Evolutionary conservation across 1,284 basidiomycete genomes (phyloP).

Genomic region (Pyrrhoderma lamaoense): DNA sequence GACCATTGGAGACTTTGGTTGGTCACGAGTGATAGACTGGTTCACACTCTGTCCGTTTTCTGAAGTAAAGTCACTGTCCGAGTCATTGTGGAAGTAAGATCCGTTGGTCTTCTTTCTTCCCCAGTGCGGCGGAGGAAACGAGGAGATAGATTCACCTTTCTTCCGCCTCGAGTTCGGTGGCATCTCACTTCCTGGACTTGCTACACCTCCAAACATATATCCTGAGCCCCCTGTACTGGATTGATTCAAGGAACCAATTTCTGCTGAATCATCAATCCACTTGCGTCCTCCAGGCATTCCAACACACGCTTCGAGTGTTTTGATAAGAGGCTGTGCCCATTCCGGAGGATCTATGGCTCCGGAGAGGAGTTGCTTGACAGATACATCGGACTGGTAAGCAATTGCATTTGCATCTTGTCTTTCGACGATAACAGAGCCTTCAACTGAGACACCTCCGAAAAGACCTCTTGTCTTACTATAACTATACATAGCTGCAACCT

Average conservation of each 20-base stretch:
- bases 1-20: background rate
- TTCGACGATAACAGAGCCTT: slow-evolving; percentile 93
- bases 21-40: slow-evolving; percentile 15
- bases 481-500: slow-evolving; percentile 92
- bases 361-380: slow-evolving; percentile 72
- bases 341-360: slow-evolving; percentile 68
- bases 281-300: slow-evolving; percentile 57
- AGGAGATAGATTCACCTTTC: slow-evolving; percentile 34
- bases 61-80: slow-evolving; percentile 22
- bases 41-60: slow-evolving; percentile 25
- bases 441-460: slow-evolving; percentile 81
- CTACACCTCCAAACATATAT: slow-evolving; percentile 53
- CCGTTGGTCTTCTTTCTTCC: slow-evolving; percentile 40
- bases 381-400: slow-evolving; percentile 72
- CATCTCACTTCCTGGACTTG: slow-evolving; percentile 35
- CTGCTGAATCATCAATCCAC: slow-evolving; percentile 56
- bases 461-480: slow-evolving; percentile 94
- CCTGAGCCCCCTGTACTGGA: slow-evolving; percentile 25
- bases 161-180: slow-evolving; percentile 33
- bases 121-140: slow-evolving; percentile 56
- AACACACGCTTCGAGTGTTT: slow-evolving; percentile 67
- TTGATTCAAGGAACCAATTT: slow-evolving; percentile 17
- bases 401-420: slow-evolving; percentile 85
- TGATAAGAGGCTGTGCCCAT: slow-evolving; percentile 71
- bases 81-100: slow-evolving; percentile 37